phyloP scores from a whole-genome alignment of 2,329 filamentous ascomycete genomes.

The Ophiostoma novo-ulmi region DNA sequence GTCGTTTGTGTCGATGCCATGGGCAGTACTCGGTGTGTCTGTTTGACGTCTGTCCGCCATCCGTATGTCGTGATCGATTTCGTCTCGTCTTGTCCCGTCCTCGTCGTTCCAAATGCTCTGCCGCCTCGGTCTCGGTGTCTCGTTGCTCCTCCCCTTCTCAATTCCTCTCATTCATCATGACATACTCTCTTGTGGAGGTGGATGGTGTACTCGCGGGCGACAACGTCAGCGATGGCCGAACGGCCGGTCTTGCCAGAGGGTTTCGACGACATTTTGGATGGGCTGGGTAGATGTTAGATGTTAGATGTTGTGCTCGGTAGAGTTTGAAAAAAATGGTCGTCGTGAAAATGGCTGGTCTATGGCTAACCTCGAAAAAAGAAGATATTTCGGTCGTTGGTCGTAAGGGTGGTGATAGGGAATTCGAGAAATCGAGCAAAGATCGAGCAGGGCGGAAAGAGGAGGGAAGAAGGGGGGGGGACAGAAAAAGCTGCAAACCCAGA shows the following conservation, averaged over 20 bases:
- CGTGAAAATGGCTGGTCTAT: not conserved
- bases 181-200: slow-evolving; percentile 99
- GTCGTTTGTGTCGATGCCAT: not conserved
- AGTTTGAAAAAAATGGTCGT: not conserved
- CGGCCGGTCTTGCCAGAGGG: slow-evolving; percentile 64
- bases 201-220: slow-evolving; percentile 99
- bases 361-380: slow-evolving; percentile 24
- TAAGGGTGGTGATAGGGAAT: slow-evolving; percentile 21
- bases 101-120: not conserved
- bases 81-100: not conserved
- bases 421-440: slow-evolving; percentile 17
- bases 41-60: not conserved
- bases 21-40: not conserved
- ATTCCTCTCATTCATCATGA: slow-evolving; percentile 32
- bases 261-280: slow-evolving; percentile 56
- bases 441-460: slow-evolving; percentile 7
- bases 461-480: slow-evolving; percentile 20
- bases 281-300: not conserved
- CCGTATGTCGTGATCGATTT: not conserved
- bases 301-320: slow-evolving; percentile 16
- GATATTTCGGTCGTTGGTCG: slow-evolving; percentile 24
- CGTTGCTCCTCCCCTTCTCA: not conserved
- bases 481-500: slow-evolving; percentile 18
- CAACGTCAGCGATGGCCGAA: slow-evolving; percentile 97
- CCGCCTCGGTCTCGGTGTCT: not conserved